Base-by-base conservation (phyloP, 2,329 filamentous ascomycete species). In the Aaosphaeria pasadenensis region DNA sequence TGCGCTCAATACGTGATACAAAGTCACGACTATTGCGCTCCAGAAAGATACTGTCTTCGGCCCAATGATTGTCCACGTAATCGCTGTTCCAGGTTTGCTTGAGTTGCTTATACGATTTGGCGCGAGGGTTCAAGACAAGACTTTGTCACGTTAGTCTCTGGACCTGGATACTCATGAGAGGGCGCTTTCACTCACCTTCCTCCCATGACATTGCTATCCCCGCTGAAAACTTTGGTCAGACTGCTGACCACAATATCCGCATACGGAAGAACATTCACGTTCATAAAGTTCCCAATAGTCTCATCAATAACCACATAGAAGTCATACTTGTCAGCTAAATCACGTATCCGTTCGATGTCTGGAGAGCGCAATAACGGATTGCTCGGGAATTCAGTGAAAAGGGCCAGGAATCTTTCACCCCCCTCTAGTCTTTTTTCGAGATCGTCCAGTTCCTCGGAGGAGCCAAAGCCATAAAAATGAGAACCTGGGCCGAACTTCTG, bases 121-220 rank as follows among this genome's bases (percentile, higher is more conserved):
- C 77, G 48, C 85, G 81, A 0, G 84, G 82, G 53, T 87, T 87
- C 45, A 87, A 71, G 11, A 87, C 77, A 11, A 78, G 75, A 55
- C 81, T 77, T 49, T 28, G 6, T 7, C 33, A 36, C n/a, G 33
- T 36, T 9, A 36, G 33, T 36, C n/a, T n/a, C 9, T 9, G 33
- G n/a, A 9, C n/a, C 9, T 9, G 33, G 33, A 9, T 36, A n/a
- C 9, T n/a, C 33, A 36, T n/a, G n/a, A 41, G 17, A 11, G 6
- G n/a, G 24, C 13, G 30, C 39, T 24, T 24, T 24, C 39, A 53
- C 58, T 48, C 54, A 75, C 74, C 86, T 88, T 47, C 94, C 94
- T 49, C 91, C 94, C 92, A 97, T 97, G 57, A 99, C 94, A 69
- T 99, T 97, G 69, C 89, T 94, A 71, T 96, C 94, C 44, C 94